Conservation (phyloP, 2,329 filamentous ascomycete species). For the Blastomyces gilchristii region DNA sequence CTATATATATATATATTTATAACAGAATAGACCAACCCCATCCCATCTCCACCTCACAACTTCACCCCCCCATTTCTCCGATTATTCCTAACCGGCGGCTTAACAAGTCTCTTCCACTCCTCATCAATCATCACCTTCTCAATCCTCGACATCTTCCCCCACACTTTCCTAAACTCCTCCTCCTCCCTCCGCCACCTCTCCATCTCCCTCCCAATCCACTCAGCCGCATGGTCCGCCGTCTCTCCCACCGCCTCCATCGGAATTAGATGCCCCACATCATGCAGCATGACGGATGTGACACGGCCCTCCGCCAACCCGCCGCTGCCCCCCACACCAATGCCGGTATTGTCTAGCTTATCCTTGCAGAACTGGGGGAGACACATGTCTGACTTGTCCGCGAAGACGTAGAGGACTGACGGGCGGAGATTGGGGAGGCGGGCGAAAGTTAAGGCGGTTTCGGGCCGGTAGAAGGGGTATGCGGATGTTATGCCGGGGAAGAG, state of each 20-base stretch:
- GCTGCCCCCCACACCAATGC: slow-evolving; percentile 32
- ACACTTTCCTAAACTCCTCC: slow-evolving; percentile 44
- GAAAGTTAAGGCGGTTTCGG: slow-evolving; percentile 33
- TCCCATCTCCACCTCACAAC: slow-evolving; percentile 17
- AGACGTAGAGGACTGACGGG: slow-evolving; percentile 38
- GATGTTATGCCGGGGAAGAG: slow-evolving; percentile 26
- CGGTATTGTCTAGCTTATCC: slow-evolving; percentile 34
- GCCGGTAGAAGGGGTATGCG: slow-evolving; percentile 36
- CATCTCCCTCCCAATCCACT: slow-evolving; percentile 50
- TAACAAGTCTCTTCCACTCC: slow-evolving; percentile 41
- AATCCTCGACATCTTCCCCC: slow-evolving; percentile 40
- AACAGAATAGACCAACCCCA: background rate
- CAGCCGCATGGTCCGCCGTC: slow-evolving; percentile 51
- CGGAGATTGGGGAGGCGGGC: slow-evolving; percentile 34
- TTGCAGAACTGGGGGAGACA: slow-evolving; percentile 30
- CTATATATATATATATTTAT: background rate
- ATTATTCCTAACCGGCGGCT: slow-evolving; percentile 16
- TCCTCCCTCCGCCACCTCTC: slow-evolving; percentile 49
- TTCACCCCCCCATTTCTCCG: slow-evolving; percentile 16
- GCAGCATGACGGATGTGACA: slow-evolving; percentile 55
- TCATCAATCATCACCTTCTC: slow-evolving; percentile 50
- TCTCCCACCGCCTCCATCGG: slow-evolving; percentile 66
- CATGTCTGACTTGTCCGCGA: slow-evolving; percentile 36
- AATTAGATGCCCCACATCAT: slow-evolving; percentile 65
- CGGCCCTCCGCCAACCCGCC: slow-evolving; percentile 54